Evolutionary conservation across 192 early-diverging fungal genomes (phyloP), one percentile per base, ranked within the genome.

Genomic region (Coemansia sp.): DNA sequence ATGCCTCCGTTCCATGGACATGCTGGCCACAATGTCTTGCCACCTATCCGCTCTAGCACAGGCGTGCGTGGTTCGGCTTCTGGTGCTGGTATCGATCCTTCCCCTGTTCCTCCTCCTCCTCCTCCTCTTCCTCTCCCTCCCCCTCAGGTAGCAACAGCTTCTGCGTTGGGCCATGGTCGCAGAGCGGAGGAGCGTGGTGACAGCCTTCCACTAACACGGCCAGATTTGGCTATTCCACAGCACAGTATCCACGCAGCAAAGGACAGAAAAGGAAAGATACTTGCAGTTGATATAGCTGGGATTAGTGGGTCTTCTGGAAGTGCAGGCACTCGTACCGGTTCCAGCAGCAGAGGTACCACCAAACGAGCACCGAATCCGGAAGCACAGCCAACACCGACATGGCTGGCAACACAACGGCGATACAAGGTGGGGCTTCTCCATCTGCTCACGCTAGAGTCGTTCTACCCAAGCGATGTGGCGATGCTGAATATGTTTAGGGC

Each of bases 381-480:
- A 0, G 71, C 77, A 9, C 71, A 70, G 65, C 77, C 77, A 2
- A 79, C 71, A 13, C 35, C 52, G 8, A 29, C 63, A 21, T 75
- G 74, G 73, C 67, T 76, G 45, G 28, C 74, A 7, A 15, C 55
- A 12, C 79, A 81, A 63, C 52, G 79, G 45, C 66, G 64, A 3
- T 81, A 81, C 74, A 81, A 81, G 42, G 63, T 62, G 4, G 73
- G 66, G 58, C 61, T 75, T 18, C 49, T 75, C 46, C 79, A 70
- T n/a, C 35, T 81, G 45, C 51, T 81, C n/a, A 70, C 73, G 62
- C 74, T 81, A 3, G 79, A 81, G 42, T 76, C 79, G 48, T 81
- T 81, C 46, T 81, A 81, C n/a, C 79, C 79, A n/a, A 75, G 59
- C 51, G 79, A 81, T 56, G 53, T 70, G 26, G 72, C 73, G 0